phyloP scores from a whole-genome alignment of 768 basidiomycete species.

The Termitomyces sp. region DNA sequence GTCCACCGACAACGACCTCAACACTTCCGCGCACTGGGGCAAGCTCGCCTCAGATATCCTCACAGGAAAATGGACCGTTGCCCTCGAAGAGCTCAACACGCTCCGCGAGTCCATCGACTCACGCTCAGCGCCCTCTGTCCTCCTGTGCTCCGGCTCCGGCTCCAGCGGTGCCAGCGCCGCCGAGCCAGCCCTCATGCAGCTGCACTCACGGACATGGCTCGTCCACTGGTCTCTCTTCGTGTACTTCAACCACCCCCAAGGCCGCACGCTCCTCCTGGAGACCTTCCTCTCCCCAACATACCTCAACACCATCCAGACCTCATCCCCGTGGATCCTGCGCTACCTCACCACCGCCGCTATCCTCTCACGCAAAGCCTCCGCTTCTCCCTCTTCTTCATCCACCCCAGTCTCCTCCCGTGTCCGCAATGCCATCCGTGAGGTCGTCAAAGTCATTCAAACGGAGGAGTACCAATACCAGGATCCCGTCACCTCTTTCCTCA shows the following conservation, averaged over 20 bases:
- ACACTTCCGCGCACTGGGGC: constrained; percentile 97
- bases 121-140: constrained; percentile 53
- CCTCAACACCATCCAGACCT: constrained; percentile 97
- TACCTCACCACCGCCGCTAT: constrained; percentile 94
- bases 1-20: constrained; percentile 89
- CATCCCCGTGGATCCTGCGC: constrained; percentile 90
- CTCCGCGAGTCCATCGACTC: constrained; percentile 92
- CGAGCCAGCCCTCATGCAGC: constrained; percentile 77
- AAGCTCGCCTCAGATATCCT: constrained; percentile 97
- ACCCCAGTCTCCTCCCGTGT: constrained; percentile 64
- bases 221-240: constrained; percentile 98
- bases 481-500: constrained; percentile 90
- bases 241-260: constrained; percentile 95
- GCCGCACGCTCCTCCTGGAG: constrained; percentile 89
- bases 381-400: constrained; percentile 41
- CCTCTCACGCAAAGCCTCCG: constrained; percentile 77
- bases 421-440: constrained; percentile 84
- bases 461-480: constrained; percentile 97
- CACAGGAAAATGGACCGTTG: constrained; percentile 92
- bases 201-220: constrained; percentile 95
- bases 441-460: constrained; percentile 91
- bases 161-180: constrained; percentile 36
- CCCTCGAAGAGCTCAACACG: constrained; percentile 91
- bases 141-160: constrained; percentile 34
- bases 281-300: constrained; percentile 96